A percentile compares a stretch with the other conserved stretches of the same genome.
phyloP scores from a whole-genome alignment of 1,284 basidiomycete genomes.

The Cronartium ribicola region DNA sequence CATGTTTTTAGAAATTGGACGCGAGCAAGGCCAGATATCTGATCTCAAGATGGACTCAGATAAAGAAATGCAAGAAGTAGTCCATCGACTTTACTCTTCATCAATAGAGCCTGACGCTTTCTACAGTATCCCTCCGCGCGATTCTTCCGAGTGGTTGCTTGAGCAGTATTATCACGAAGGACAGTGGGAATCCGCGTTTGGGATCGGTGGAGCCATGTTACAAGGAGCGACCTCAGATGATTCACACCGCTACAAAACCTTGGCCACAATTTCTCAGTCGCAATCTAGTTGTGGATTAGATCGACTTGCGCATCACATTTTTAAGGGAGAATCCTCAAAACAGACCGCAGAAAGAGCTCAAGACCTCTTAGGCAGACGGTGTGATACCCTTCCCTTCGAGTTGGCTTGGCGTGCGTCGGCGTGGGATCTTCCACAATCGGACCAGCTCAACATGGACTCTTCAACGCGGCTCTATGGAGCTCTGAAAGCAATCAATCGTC shows the following conservation, averaged over 20 bases:
- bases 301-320: conserved; percentile 56
- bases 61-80: conserved; percentile 59
- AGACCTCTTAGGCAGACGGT: conserved; percentile 83
- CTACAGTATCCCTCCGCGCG: conserved; percentile 77
- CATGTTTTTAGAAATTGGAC: conserved; percentile 78
- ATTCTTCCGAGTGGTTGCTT: conserved; percentile 71
- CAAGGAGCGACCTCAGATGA: conserved; percentile 56
- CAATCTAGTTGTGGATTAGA: conserved; percentile 85
- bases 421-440: conserved; percentile 45
- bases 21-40: conserved; percentile 56
- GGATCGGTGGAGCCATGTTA: conserved; percentile 75
- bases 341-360: conserved; percentile 61
- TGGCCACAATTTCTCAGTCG: conserved; percentile 64
- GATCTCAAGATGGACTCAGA: conserved; percentile 31
- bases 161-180: conserved; percentile 85
- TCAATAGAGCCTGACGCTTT: conserved; percentile 98
- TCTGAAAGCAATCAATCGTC: conserved; percentile 70
- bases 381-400: conserved; percentile 60
- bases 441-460: conserved; percentile 51
- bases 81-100: conserved; percentile 87
- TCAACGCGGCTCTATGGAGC: conserved; percentile 70
- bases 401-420: conserved; percentile 48
- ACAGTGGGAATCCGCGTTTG: conserved; percentile 84
- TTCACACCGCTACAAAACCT: conserved; percentile 48
- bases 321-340: conserved; percentile 51